Evolutionary conservation across 2,329 filamentous ascomycete species (phyloP).

Genomic region (Arthrobotrys megalospora): DNA sequence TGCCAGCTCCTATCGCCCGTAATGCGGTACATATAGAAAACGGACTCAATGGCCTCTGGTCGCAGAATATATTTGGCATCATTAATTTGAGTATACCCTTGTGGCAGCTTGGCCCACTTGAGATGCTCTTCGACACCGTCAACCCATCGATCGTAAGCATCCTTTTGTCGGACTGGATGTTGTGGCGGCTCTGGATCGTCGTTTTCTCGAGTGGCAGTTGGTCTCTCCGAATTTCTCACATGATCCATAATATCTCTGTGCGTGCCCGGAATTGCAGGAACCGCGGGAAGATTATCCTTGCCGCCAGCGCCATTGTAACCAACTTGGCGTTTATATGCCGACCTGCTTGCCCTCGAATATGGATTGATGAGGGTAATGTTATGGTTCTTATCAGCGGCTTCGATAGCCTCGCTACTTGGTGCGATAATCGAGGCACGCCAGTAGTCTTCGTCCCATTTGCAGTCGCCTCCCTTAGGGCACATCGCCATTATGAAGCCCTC

Average conservation of each 20-base stretch:
- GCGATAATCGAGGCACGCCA: constrained; percentile 40
- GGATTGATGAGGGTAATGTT: constrained; percentile 24
- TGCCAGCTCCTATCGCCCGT: constrained; percentile 82
- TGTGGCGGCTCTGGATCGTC: background rate
- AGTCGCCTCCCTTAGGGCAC: constrained; percentile 71
- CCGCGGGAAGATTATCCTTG: constrained; percentile 6
- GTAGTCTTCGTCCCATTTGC: constrained; percentile 71
- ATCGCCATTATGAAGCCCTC: constrained; percentile 72
- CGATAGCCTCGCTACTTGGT: constrained; percentile 34
- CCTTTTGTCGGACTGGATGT: background rate
- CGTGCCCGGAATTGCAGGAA: constrained; percentile 25
- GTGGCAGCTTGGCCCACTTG: constrained; percentile 53
- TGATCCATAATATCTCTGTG: background rate
- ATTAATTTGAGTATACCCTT: constrained; percentile 60
- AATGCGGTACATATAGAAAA: constrained; percentile 89
- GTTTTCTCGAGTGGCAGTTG: constrained; percentile 25
- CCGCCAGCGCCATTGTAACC: constrained; percentile 28
- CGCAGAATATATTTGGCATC: constrained; percentile 74
- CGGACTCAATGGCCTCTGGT: constrained; percentile 84
- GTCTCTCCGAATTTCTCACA: background rate
- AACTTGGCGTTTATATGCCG: constrained; percentile 36
- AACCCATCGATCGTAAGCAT: constrained; percentile 49
- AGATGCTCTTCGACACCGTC: constrained; percentile 49
- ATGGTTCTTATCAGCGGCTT: constrained; percentile 30
- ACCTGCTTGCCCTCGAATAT: background rate